Conservation (phyloP, 2,329 filamentous ascomycete genomes). For the Colletotrichum musicola region DNA sequence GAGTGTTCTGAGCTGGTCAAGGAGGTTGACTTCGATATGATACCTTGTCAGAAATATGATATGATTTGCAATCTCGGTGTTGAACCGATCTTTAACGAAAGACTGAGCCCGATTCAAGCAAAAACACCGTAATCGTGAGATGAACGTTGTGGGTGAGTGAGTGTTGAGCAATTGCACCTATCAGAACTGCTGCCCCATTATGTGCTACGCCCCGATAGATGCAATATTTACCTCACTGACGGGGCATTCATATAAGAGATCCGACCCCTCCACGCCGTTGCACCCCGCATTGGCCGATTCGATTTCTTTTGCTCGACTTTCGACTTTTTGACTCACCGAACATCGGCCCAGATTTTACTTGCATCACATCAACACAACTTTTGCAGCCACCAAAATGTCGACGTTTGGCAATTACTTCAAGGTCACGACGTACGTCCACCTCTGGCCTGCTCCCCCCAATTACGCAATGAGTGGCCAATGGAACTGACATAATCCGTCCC, state of each 20-base stretch:
- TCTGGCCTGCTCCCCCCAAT: conserved; percentile 16
- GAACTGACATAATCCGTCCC: conserved; percentile 20
- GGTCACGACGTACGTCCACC: conserved; percentile 79
- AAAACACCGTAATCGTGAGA: neutral
- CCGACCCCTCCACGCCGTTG: conserved; percentile 29
- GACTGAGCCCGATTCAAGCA: neutral
- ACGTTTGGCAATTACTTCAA: conserved; percentile 87
- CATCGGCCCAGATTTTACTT: conserved; percentile 30
- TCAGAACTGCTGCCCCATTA: conserved; percentile 11
- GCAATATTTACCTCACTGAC: conserved; percentile 23
- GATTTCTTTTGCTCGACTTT: conserved; percentile 15
- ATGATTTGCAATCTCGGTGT: neutral
- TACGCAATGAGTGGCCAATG: conserved; percentile 20
- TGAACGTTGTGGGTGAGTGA: conserved; percentile 40
- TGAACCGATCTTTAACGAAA: neutral
- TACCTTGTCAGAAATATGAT: neutral
- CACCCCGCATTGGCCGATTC: conserved; percentile 24
- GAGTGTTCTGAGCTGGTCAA: neutral
- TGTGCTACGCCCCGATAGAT: conserved; percentile 16
- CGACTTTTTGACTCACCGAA: conserved; percentile 36
- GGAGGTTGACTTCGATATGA: too few relatives aligned
- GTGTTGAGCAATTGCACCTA: conserved; percentile 35
- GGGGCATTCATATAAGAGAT: conserved; percentile 25
- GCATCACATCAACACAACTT: conserved; percentile 5
- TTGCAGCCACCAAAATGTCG: conserved; percentile 72